Percentiles rank a stretch among this genome's conserved stretches.
phyloP scores from a whole-genome alignment of 2,329 filamentous ascomycete species.

The Blastomyces percursus region DNA sequence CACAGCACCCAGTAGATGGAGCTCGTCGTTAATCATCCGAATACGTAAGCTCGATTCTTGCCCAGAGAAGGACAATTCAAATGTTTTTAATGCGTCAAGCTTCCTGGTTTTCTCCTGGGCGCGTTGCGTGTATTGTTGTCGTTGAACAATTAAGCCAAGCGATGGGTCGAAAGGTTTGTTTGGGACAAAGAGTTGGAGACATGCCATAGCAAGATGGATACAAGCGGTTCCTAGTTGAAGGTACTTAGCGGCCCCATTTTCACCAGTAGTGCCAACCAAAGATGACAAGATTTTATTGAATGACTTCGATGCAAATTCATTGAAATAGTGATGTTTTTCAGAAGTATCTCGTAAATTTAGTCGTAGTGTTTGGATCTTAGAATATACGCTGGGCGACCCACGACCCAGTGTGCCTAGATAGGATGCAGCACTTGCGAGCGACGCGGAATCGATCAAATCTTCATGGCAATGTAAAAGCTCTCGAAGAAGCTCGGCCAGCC shows the following conservation, averaged over 20 bases:
- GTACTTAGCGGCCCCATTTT: conserved; percentile 17
- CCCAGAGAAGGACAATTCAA: conserved; percentile 58
- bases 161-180: conserved; percentile 78
- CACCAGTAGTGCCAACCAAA: conserved; percentile 14
- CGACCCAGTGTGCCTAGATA: conserved; percentile 13
- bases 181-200: conserved; percentile 71
- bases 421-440: conserved; percentile 17
- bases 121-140: conserved; percentile 47
- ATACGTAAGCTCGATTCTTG: conserved; percentile 57
- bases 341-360: conserved; percentile 18
- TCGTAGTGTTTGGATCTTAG: conserved; percentile 13
- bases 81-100: conserved; percentile 50
- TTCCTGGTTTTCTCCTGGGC: conserved; percentile 45
- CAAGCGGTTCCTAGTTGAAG: conserved; percentile 51
- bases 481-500: conserved; percentile 32
- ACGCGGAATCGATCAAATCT: conserved; percentile 25
- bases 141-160: conserved; percentile 51
- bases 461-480: conserved; percentile 28
- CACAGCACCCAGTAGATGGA: conserved; percentile 53
- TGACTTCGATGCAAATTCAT: conserved; percentile 20
- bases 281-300: conserved; percentile 21
- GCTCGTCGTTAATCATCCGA: conserved; percentile 50
- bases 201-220: conserved; percentile 62
- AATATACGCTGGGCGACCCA: conserved; percentile 5
- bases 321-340: conserved; percentile 28